A percentile compares a stretch with the other conserved stretches of the same genome.
phyloP scores from a whole-genome alignment of 208 protist species.

The Crithidia expoeki region DNA sequence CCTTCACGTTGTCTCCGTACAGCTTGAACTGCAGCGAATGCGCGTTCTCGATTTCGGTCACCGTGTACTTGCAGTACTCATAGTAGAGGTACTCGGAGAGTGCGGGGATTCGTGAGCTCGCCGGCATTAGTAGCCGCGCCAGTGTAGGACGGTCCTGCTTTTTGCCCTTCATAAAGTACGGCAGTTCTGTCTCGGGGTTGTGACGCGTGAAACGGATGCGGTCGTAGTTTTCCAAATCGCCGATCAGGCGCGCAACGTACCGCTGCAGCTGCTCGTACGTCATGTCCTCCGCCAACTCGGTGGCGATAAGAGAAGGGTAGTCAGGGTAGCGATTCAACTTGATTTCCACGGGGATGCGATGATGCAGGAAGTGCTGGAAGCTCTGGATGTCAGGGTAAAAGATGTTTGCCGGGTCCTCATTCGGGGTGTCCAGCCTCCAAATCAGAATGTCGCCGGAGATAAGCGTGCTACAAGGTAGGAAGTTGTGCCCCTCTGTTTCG shows the following conservation, averaged over 20 bases:
- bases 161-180: conserved; percentile 90
- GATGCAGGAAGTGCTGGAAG: conserved; percentile 82
- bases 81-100: conserved; percentile 82
- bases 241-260: conserved; percentile 78
- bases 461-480: conserved; percentile 46
- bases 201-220: conserved; percentile 86
- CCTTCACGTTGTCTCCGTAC: conserved; percentile 70
- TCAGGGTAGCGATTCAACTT: conserved; percentile 68
- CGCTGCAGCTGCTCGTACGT: conserved; percentile 91
- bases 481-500: conserved; percentile 55
- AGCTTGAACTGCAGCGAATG: conserved; percentile 91
- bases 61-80: conserved; percentile 89
- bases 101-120: conserved; percentile 37
- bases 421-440: conserved; percentile 55
- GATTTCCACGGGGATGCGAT: conserved; percentile 74
- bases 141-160: conserved; percentile 72
- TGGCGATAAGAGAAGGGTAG: conserved; percentile 70
- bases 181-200: conserved; percentile 82
- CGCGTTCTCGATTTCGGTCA: conserved; percentile 78
- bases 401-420: conserved; percentile 57
- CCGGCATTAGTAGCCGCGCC: conserved; percentile 71
- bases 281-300: conserved; percentile 80
- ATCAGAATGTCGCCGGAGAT: conserved; percentile 70
- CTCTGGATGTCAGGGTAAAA: conserved; percentile 83
- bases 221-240: conserved; percentile 72